Evolutionary conservation across 225 moss, liverwort and hornwort species (phyloP), one percentile per base, ranked within the genome.

Genomic region (Physcomitrellopsis africana): DNA sequence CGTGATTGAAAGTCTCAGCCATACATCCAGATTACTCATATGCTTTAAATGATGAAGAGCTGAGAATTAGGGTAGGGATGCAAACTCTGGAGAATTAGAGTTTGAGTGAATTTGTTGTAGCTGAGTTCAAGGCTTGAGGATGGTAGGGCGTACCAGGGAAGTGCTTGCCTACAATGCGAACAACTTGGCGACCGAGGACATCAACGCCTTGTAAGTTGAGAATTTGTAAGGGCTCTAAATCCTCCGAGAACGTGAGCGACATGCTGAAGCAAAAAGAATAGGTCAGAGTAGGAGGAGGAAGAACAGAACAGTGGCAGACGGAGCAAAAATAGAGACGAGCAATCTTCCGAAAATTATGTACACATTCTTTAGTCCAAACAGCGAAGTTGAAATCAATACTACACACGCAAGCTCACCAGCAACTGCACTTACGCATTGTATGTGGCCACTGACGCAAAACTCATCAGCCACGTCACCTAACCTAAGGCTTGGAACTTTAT

Each of bases 141-240:
- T 47, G 24, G 27, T 52, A 11, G 52, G 12, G 11, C 70, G 11
- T 61, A 84, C 84, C 84, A 74, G 84, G 84, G 42, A 77, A 81
- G 67, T 77, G 77, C 29, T 84, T 81, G 60, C 84, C 84, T 61
- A 84, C 84, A 17, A 84, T 65, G 29, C 84, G 84, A 61, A 81
- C 74, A n/a, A 84, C 70, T 19, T 61, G 15, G 59, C 77, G 74
- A 11, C 80, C 74, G 7, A 48, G 55, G 12, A 81, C 61, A 66
- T 81, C 84, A 26, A 74, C 80, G 18, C 84, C 84, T 44, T 81
- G n/a, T 42, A 81, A 62, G 65, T 37, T 67, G 49, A 84, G 54
- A 57, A 84, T 70, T 65, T 77, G 74, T 74, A 84, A 45, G 49
- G 2, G 70, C 67, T 84, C 84, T 55, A 84, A 70, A 67, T 84